Conservation (phyloP, 257 asterid species). For the Voacanga thouarsii region DNA sequence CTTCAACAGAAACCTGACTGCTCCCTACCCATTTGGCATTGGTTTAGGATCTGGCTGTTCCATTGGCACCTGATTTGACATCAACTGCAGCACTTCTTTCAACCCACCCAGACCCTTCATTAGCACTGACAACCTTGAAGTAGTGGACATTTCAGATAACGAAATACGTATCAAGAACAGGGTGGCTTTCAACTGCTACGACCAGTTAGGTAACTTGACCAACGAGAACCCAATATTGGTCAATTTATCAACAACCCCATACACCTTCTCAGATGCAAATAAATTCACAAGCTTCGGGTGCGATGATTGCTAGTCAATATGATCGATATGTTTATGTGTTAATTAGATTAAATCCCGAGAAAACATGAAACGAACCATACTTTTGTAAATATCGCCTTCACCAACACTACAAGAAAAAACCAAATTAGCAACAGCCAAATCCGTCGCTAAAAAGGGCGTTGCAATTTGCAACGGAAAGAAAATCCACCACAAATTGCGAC, state of each 20-base stretch:
- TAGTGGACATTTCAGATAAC: slow-evolving; percentile 11
- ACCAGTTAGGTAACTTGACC: slow-evolving; percentile 1
- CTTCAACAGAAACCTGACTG: slow-evolving; percentile 26
- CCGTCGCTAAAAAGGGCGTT: too few relatives aligned
- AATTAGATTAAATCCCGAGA: too few relatives aligned
- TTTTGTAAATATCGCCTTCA: too few relatives aligned
- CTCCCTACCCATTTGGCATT: slow-evolving; percentile 30
- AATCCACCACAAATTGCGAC: too few relatives aligned
- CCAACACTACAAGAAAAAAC: too few relatives aligned
- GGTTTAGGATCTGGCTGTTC: slow-evolving; percentile 23
- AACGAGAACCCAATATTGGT: neutral
- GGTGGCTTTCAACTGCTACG: slow-evolving; percentile 13
- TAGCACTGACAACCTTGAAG: neutral
- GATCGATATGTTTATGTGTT: too few relatives aligned
- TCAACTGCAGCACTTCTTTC: slow-evolving; percentile 16
- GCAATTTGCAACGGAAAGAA: too few relatives aligned
- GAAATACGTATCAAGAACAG: slow-evolving; percentile 13
- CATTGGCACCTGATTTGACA: neutral
- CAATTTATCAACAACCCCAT: slow-evolving; percentile 10
- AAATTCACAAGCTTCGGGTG: slow-evolving; percentile 46
- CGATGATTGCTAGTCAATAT: too few relatives aligned
- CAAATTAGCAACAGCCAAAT: too few relatives aligned
- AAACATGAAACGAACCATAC: too few relatives aligned
- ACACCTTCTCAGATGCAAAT: slow-evolving; percentile 35
- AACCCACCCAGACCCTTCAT: slow-evolving; percentile 17